A percentile compares a stretch with the other conserved stretches of the same genome.
phyloP scores from a whole-genome alignment of 164 flowering plant species.

The Vitis amurensis region DNA sequence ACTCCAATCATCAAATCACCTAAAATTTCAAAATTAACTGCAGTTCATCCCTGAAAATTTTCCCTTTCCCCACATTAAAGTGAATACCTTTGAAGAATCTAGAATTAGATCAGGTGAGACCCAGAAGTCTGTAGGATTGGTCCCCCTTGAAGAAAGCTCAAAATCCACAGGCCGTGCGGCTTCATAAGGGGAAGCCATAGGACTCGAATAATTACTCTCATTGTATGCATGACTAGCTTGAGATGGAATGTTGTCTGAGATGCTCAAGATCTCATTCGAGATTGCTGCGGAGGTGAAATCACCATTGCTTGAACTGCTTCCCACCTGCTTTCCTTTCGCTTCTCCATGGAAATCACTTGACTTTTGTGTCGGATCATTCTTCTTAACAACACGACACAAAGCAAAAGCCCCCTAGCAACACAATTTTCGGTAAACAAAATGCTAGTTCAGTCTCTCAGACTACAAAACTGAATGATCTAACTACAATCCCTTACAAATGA shows the following conservation, averaged over 20 bases:
- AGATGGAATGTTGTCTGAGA: conserved; percentile 27
- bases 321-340: conserved; percentile 38
- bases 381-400: conserved; percentile 76
- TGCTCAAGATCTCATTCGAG: conserved; percentile 35
- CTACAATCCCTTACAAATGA: not conserved
- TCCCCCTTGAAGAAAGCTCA: conserved; percentile 24
- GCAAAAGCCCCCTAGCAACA: conserved; percentile 71
- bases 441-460: not conserved
- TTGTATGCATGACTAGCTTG: conserved; percentile 27
- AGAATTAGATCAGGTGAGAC: conserved; percentile 60
- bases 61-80: not conserved
- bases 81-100: conserved; percentile 64
- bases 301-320: conserved; percentile 34
- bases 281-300: conserved; percentile 18
- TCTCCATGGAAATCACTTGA: conserved; percentile 34
- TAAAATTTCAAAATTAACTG: not conserved
- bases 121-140: conserved; percentile 33
- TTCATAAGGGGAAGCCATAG: conserved; percentile 47
- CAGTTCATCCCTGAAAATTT: not conserved
- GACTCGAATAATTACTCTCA: conserved; percentile 49
- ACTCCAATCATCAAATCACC: not conserved
- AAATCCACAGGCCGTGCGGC: conserved; percentile 22
- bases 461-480: too few relatives aligned
- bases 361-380: conserved; percentile 44
- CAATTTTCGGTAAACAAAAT: not conserved